Conservation (phyloP, 2,329 filamentous ascomycete species). For the Thelonectria rubi region DNA sequence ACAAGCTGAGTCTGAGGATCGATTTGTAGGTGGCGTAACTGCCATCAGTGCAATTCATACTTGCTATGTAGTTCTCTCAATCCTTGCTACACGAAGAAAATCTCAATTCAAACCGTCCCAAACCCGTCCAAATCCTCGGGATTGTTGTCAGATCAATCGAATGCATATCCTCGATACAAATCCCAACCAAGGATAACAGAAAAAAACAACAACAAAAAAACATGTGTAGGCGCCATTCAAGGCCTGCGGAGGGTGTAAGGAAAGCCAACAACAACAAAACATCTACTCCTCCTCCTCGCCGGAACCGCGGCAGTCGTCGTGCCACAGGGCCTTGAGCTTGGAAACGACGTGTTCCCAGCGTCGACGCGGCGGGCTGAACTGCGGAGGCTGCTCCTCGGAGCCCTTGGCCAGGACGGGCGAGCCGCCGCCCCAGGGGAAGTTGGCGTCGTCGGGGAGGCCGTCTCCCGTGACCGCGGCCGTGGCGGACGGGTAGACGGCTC, state of each 20-base stretch:
- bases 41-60: not conserved
- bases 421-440: slow-evolving; percentile 50
- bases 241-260: not conserved
- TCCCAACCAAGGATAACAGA: not conserved
- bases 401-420: slow-evolving; percentile 44
- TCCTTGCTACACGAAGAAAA: not conserved
- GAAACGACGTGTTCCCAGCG: slow-evolving; percentile 25
- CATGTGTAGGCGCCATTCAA: not conserved
- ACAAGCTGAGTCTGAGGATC: slow-evolving; percentile 27
- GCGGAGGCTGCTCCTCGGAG: slow-evolving; percentile 20
- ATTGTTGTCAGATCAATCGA: not conserved
- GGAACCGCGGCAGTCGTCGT: not conserved
- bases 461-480: slow-evolving; percentile 32
- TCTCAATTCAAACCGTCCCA: slow-evolving; percentile 2
- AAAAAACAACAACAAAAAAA: not conserved
- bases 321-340: slow-evolving; percentile 18
- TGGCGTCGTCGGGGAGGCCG: slow-evolving; percentile 43
- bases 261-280: not conserved
- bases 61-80: not conserved
- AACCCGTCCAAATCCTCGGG: not conserved
- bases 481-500: slow-evolving; percentile 30
- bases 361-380: slow-evolving; percentile 20
- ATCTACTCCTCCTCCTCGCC: not conserved
- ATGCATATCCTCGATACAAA: not conserved
- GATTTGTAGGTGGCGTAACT: slow-evolving; percentile 15